Evolutionary conservation across 2,329 filamentous ascomycete genomes (phyloP).

Genomic region (Scedosporium minutisporum): DNA sequence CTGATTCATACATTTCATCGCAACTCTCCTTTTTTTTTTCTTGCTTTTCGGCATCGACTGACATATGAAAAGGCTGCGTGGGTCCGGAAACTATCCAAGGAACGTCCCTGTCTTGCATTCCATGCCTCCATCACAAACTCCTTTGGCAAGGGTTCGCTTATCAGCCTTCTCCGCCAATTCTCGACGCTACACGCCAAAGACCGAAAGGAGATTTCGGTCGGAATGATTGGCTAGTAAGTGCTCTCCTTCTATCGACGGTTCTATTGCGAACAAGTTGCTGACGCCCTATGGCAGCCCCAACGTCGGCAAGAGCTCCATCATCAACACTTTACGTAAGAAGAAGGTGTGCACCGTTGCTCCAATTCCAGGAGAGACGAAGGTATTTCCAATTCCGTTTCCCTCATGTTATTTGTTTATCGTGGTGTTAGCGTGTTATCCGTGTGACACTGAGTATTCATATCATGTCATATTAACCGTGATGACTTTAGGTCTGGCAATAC

Average conservation of each 20-base stretch:
- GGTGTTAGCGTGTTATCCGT: background rate
- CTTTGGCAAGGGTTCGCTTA: slow-evolving; percentile 91
- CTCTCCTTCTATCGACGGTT: background rate
- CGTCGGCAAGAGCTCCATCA: slow-evolving; percentile 91
- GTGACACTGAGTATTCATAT: background rate
- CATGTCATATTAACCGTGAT: background rate
- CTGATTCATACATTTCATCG: slow-evolving; percentile 67
- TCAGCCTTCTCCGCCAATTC: slow-evolving; percentile 86
- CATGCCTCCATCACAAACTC: slow-evolving; percentile 91
- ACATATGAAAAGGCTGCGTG: slow-evolving; percentile 65
- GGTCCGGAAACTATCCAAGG: slow-evolving; percentile 80
- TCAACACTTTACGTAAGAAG: slow-evolving; percentile 91
- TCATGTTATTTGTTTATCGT: background rate
- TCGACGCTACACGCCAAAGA: slow-evolving; percentile 72
- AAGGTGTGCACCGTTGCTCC: slow-evolving; percentile 89
- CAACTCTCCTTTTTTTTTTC: slow-evolving; percentile 4
- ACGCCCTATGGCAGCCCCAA: slow-evolving; percentile 48
- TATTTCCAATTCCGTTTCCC: background rate
- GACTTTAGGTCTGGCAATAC: slow-evolving; percentile 84
- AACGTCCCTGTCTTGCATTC: slow-evolving; percentile 90
- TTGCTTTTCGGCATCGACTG: slow-evolving; percentile 11
- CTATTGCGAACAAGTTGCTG: background rate
- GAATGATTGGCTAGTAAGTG: slow-evolving; percentile 50
- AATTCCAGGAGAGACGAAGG: slow-evolving; percentile 66
- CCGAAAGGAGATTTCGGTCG: slow-evolving; percentile 89